Conservation (phyloP, 805 yeast species). For the Schwanniomyces polymorphus region DNA sequence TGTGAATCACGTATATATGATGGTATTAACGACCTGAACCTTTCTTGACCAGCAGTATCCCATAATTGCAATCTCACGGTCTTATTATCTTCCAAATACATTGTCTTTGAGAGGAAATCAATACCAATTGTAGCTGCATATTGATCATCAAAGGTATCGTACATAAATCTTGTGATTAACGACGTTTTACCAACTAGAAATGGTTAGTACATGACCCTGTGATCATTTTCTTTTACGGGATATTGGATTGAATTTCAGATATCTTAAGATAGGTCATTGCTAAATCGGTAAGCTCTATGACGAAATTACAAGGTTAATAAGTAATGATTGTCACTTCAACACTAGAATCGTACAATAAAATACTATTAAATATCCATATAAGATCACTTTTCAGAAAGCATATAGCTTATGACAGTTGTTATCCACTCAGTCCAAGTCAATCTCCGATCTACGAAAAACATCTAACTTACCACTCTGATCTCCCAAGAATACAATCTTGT, state of each 20-base stretch:
- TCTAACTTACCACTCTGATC: slow-evolving; percentile 75
- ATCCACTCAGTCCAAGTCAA: background rate
- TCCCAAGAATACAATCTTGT: slow-evolving; percentile 93
- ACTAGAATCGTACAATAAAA: too few relatives aligned
- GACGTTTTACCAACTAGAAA: slow-evolving; percentile 87
- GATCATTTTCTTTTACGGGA: background rate
- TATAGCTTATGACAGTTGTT: too few relatives aligned
- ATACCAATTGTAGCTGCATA: slow-evolving; percentile 97
- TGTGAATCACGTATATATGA: slow-evolving; percentile 93
- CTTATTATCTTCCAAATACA: slow-evolving; percentile 89
- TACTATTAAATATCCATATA: too few relatives aligned
- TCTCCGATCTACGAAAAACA: background rate
- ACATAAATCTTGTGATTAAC: slow-evolving; percentile 95
- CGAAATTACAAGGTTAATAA: too few relatives aligned
- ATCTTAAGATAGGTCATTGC: too few relatives aligned
- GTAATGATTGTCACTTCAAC: too few relatives aligned
- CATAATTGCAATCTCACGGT: slow-evolving; percentile 93
- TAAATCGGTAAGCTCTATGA: too few relatives aligned
- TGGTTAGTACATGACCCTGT: background rate
- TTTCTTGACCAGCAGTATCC: slow-evolving; percentile 98
- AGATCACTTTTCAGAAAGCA: too few relatives aligned
- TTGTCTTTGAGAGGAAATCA: slow-evolving; percentile 89
- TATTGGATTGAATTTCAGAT: too few relatives aligned
- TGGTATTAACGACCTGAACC: slow-evolving; percentile 93
- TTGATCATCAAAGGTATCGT: slow-evolving; percentile 94